Evolutionary conservation across 2,329 filamentous ascomycete genomes (phyloP).

Genomic region (Talaromyces sp.): DNA sequence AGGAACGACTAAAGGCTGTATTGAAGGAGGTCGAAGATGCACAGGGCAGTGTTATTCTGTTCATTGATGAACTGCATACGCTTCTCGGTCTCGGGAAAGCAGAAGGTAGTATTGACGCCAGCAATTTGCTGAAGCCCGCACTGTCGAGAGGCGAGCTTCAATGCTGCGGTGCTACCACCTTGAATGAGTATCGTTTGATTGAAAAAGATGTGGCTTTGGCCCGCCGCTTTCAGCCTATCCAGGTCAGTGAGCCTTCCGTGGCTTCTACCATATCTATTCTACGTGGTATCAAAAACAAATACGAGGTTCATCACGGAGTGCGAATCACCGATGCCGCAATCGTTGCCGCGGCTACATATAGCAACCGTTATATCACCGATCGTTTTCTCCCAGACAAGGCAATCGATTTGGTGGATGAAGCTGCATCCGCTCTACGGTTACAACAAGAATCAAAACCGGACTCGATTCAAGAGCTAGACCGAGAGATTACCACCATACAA

Average conservation of each 20-base stretch:
- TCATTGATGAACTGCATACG: slow-evolving; percentile 91
- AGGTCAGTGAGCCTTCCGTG: slow-evolving; percentile 86
- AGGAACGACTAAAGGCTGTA: slow-evolving; percentile 86
- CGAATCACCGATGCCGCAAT: slow-evolving; percentile 88
- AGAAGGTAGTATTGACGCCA: slow-evolving; percentile 93
- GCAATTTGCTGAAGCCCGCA: slow-evolving; percentile 88
- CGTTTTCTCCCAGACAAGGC: slow-evolving; percentile 95
- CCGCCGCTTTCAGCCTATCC: slow-evolving; percentile 86
- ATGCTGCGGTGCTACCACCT: slow-evolving; percentile 89
- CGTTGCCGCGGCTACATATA: slow-evolving; percentile 85
- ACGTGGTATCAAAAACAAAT: slow-evolving; percentile 93
- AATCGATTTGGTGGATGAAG: slow-evolving; percentile 94
- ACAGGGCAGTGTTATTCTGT: slow-evolving; percentile 83
- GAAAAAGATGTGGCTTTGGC: slow-evolving; percentile 95
- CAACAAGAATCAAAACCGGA: slow-evolving; percentile 98
- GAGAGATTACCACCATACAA: slow-evolving; percentile 94
- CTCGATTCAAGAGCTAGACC: slow-evolving; percentile 84
- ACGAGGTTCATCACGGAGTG: slow-evolving; percentile 95
- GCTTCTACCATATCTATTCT: slow-evolving; percentile 93
- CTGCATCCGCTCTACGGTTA: slow-evolving; percentile 79
- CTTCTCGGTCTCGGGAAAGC: slow-evolving; percentile 89
- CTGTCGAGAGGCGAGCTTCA: slow-evolving; percentile 89
- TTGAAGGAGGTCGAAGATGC: slow-evolving; percentile 87
- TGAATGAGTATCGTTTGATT: slow-evolving; percentile 87
- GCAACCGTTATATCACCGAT: slow-evolving; percentile 94